Conservation (phyloP, 805 yeast genomes). For the Candida tibetensis region DNA sequence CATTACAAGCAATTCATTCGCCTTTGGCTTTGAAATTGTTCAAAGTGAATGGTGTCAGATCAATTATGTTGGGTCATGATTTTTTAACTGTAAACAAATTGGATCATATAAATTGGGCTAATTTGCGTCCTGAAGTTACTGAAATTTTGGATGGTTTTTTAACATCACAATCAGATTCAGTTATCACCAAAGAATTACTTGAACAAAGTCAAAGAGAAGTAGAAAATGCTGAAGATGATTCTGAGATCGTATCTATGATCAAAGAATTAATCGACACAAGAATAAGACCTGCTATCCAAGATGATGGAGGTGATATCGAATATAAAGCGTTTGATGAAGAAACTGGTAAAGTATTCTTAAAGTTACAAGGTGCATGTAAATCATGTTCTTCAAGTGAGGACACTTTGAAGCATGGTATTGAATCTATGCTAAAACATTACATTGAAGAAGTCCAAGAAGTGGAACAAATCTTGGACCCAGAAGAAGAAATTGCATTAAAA, state of each 20-base stretch:
- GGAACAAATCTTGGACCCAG: slow-evolving; percentile 74
- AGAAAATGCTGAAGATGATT: slow-evolving; percentile 50
- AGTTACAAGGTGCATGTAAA: slow-evolving; percentile 93
- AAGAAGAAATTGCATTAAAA: slow-evolving; percentile 72
- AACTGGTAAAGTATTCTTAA: slow-evolving; percentile 82
- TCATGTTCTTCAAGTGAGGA: slow-evolving; percentile 89
- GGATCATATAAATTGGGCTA: slow-evolving; percentile 59
- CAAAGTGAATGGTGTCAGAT: slow-evolving; percentile 60
- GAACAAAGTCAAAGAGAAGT: slow-evolving; percentile 39
- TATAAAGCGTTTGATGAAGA: slow-evolving; percentile 83
- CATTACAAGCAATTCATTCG: slow-evolving; percentile 56
- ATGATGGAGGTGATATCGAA: slow-evolving; percentile 97
- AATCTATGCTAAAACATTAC: slow-evolving; percentile 94
- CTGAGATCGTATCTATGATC: slow-evolving; percentile 82
- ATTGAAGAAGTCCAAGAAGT: slow-evolving; percentile 93
- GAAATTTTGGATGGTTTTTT: slow-evolving; percentile 56
- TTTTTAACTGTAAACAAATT: slow-evolving; percentile 72
- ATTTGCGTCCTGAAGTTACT: slow-evolving; percentile 54
- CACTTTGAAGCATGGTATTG: slow-evolving; percentile 92
- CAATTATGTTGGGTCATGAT: slow-evolving; percentile 71
- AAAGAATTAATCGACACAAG: slow-evolving; percentile 91
- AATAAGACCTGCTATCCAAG: slow-evolving; percentile 96
- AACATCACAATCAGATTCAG: slow-evolving; percentile 37
- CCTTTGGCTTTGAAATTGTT: slow-evolving; percentile 63
- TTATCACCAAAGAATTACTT: slow-evolving; percentile 38